Evolutionary conservation across 306 rosid species (phyloP), one percentile per base, ranked within the genome.

Genomic region (Castanea sativa): DNA sequence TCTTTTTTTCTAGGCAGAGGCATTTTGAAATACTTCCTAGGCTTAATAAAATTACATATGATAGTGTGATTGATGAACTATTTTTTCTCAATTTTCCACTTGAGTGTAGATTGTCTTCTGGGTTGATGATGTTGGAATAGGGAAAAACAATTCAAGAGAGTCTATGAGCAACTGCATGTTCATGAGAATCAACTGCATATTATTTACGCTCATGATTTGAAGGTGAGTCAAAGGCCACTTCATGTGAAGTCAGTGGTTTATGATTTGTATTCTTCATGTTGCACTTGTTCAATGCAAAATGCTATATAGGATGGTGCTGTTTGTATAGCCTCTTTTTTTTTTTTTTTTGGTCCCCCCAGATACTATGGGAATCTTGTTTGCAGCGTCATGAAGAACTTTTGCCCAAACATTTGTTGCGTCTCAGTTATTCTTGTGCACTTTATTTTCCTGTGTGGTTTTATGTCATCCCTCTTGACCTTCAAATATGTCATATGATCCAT

Each of bases 291-390:
- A 52, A 3, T 60, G 59, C 61, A 63, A 49, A 25, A 19, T 69
- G 18, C 18, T 58, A 9, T 45, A 45, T 45, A 45, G 52, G 52
- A 63, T 35, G 49, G 29, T 65, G n/a, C 18, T 60, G 1, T 3
- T 49, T 73, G 32, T 27, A 8, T 8, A 21, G 15, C 15, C 52
- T 45, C 14, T 45, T 2, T 33, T 19, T 55, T 27, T 43, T 27
- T 43, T 52, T 30, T 27, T 25, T 9, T n/a, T 4, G 43, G 43
- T 38, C 43, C 43, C 59, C 41, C 18, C 70, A 84, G 88, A 84
- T 87, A 67, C 73, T 81, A 76, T 87, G 90, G 88, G 88, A 87
- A 73, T 84, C 84, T 79, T 84, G 88, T 78, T 73, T 83, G 25
- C 55, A 73, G 32, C 73, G 80, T 35, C 90, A 84, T 81, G 90